phyloP scores from a whole-genome alignment of 768 basidiomycete species.

The Tephrocybe sp. region DNA sequence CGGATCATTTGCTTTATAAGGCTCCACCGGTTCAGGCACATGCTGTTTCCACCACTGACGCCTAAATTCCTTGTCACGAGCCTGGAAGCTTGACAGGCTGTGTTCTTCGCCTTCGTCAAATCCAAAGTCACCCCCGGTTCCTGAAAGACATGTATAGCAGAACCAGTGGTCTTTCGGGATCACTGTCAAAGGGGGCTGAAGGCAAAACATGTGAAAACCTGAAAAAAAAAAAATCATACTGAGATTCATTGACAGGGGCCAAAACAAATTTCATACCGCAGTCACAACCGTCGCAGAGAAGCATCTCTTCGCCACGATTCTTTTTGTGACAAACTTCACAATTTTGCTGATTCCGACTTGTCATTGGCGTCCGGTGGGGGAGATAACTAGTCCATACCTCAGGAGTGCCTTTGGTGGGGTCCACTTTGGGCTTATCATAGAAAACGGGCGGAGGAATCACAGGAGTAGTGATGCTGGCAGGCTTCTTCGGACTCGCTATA shows the following conservation, averaged over 20 bases:
- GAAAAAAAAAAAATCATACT: constrained; percentile 7
- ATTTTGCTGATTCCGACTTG: constrained; percentile 51
- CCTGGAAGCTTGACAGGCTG: constrained; percentile 86
- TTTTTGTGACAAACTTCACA: constrained; percentile 95
- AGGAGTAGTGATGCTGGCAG: constrained; percentile 24
- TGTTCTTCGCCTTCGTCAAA: constrained; percentile 99
- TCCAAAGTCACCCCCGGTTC: constrained; percentile 93
- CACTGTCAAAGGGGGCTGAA: constrained; percentile 82
- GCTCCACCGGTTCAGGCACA: constrained; percentile 45
- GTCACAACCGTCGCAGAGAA: constrained; percentile 59
- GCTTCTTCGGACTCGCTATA: constrained; percentile 38
- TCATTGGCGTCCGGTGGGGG: constrained; percentile 26
- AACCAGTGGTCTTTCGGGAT: constrained; percentile 97
- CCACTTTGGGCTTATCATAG: constrained; percentile 44
- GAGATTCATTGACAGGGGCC: background rate
- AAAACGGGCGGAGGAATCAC: constrained; percentile 46
- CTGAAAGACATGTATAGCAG: constrained; percentile 88
- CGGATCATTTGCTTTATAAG: constrained; percentile 40
- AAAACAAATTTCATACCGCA: constrained; percentile 34
- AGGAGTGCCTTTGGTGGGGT: constrained; percentile 41
- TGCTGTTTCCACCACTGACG: constrained; percentile 86
- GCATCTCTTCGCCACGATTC: constrained; percentile 87
- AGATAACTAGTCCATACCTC: constrained; percentile 47
- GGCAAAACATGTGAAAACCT: constrained; percentile 98
- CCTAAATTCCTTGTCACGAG: constrained; percentile 87